Conservation (phyloP, 805 yeast species). For the Candida sphagnicola region DNA sequence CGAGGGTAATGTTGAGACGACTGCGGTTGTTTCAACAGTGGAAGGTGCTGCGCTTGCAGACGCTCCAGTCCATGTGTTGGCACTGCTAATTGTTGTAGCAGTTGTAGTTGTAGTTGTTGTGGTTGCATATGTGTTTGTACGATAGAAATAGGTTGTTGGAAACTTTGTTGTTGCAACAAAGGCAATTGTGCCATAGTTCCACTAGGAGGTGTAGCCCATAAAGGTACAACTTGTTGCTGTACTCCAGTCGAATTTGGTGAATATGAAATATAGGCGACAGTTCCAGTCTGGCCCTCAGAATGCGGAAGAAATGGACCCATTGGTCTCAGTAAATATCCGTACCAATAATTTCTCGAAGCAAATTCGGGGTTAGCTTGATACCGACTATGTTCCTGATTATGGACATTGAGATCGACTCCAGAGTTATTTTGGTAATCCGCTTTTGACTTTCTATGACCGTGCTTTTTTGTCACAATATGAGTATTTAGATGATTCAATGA, state of each 20-base stretch:
- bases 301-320: conserved; percentile 4
- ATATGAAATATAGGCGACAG: not conserved
- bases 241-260: not conserved
- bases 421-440: conserved; percentile 31
- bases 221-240: not conserved
- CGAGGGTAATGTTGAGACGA: too few relatives aligned
- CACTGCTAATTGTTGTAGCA: conserved; percentile 3
- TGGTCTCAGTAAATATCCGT: conserved; percentile 10
- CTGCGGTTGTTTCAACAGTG: too few relatives aligned
- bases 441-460: conserved; percentile 40
- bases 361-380: too few relatives aligned
- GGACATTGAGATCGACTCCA: too few relatives aligned
- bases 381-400: too few relatives aligned
- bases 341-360: conserved; percentile 16
- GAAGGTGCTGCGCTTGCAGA: conserved; percentile 1
- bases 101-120: conserved; percentile 5
- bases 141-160: conserved; percentile 4
- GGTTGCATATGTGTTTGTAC: conserved; percentile 3
- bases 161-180: not conserved
- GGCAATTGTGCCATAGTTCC: not conserved
- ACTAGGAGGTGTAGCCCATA: not conserved
- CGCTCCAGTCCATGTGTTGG: conserved; percentile 5
- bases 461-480: conserved; percentile 42
- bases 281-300: not conserved
- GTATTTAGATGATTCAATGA: conserved; percentile 41